These are phyloP conservation scores for Malassezia vespertilionis DNA, from an alignment of 1,284 basidiomycete genomes.

Conservation along the genomic window DNA sequence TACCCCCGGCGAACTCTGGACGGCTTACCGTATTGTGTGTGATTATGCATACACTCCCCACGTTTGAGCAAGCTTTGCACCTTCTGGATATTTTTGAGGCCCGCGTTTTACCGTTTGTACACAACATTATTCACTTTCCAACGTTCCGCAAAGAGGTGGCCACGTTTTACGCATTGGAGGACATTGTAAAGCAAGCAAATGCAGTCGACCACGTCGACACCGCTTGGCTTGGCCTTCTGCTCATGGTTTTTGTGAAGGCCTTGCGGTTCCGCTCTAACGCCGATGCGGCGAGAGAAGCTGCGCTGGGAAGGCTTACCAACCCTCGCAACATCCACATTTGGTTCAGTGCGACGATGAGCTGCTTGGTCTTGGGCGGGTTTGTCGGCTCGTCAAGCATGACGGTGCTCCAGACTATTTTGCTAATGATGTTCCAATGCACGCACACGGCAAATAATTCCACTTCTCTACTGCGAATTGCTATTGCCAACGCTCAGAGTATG, in stretches of 20 bases:
- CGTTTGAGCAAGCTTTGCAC: slow-evolving; percentile 26
- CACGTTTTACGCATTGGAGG: slow-evolving; percentile 31
- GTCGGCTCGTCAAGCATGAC: slow-evolving; percentile 27
- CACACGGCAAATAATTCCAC: slow-evolving; percentile 17
- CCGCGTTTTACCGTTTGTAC: slow-evolving; percentile 25
- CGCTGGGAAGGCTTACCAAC: not conserved
- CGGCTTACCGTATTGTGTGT: slow-evolving; percentile 38
- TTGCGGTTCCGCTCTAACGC: slow-evolving; percentile 23
- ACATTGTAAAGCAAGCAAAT: slow-evolving; percentile 31
- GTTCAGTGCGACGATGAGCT: slow-evolving; percentile 35
- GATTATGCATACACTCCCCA: slow-evolving; percentile 32
- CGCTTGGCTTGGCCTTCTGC: slow-evolving; percentile 35
- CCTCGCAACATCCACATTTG: slow-evolving; percentile 22
- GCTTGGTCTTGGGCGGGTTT: slow-evolving; percentile 33
- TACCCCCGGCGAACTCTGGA: slow-evolving; percentile 18
- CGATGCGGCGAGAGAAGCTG: not conserved
- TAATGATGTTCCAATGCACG: slow-evolving; percentile 22
- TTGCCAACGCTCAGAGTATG: slow-evolving; percentile 40
- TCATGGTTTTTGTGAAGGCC: slow-evolving; percentile 34
- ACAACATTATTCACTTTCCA: slow-evolving; percentile 32
- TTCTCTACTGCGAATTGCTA: slow-evolving; percentile 30
- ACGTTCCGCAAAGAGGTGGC: slow-evolving; percentile 31
- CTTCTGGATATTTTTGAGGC: slow-evolving; percentile 35
- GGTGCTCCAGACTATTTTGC: slow-evolving; percentile 36
- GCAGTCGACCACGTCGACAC: slow-evolving; percentile 39